A percentile compares a stretch with the other conserved stretches of the same genome.
Evolutionary conservation across 768 basidiomycete genomes (phyloP).

Genomic region (Rhodotorula diobovata): DNA sequence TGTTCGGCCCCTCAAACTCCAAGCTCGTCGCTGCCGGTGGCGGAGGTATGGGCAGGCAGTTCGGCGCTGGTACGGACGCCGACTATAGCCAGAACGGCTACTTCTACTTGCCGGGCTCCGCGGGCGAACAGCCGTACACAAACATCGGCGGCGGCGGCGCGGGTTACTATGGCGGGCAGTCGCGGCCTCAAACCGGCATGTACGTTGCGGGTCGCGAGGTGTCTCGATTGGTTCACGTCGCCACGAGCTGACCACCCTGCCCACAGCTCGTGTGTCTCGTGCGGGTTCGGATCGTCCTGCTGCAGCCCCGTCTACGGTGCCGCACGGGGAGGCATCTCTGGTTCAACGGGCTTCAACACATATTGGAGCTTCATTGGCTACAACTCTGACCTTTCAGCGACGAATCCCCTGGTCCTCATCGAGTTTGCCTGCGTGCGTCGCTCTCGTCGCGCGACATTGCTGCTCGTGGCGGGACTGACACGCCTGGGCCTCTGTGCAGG

Average conservation of each 20-base stretch:
- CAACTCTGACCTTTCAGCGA: background rate
- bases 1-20: too few relatives aligned
- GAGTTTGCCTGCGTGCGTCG: background rate
- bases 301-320: too few relatives aligned
- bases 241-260: too few relatives aligned
- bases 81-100: rapidly evolving
- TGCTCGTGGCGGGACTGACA: background rate
- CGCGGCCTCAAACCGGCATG: too few relatives aligned
- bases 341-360: rapidly evolving
- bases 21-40: background rate
- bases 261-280: too few relatives aligned
- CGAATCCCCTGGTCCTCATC: background rate
- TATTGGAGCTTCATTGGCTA: background rate
- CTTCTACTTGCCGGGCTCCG: background rate
- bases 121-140: background rate
- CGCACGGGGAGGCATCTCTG: too few relatives aligned
- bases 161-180: too few relatives aligned
- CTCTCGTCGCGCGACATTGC: too few relatives aligned
- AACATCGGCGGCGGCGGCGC: too few relatives aligned
- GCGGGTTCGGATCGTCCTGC: too few relatives aligned
- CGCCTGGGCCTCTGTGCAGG: background rate
- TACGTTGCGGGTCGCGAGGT: background rate
- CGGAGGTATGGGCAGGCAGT: background rate
- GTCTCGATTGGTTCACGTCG: background rate
- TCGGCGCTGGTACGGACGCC: background rate